Evolutionary conservation across 208 protist genomes (phyloP).

Genomic region (Vickermania ingenoplastis): DNA sequence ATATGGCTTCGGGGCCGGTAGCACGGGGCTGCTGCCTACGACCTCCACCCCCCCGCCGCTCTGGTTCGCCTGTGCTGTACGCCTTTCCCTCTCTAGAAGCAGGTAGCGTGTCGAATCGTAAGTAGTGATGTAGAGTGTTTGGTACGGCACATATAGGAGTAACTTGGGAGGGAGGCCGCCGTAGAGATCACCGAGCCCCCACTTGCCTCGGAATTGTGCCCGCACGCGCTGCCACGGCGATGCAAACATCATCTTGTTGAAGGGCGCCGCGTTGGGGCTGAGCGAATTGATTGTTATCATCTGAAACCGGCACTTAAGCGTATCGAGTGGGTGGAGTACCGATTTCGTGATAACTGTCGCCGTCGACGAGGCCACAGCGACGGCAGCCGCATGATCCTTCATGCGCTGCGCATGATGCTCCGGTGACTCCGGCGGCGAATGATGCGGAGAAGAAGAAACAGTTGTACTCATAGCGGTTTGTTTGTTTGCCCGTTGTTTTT

Average conservation of each 20-base stretch:
- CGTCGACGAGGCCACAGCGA: conserved; percentile 23
- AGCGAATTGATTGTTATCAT: conserved; percentile 3
- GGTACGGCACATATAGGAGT: conserved; percentile 66
- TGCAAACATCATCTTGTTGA: background rate
- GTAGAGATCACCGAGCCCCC: conserved; percentile 54
- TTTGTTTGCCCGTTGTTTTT: no score
- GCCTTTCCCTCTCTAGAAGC: conserved; percentile 8
- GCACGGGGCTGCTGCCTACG: no score
- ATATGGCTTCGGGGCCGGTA: conserved; percentile 11
- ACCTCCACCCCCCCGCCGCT: background rate
- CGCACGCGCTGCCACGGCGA: background rate
- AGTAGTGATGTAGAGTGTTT: conserved; percentile 55
- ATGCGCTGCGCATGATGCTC: background rate
- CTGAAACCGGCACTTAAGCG: conserved; percentile 74
- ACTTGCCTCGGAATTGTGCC: conserved; percentile 41
- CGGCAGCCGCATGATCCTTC: conserved; percentile 6
- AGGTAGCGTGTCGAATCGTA: conserved; percentile 31
- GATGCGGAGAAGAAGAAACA: no score
- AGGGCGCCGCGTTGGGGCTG: background rate
- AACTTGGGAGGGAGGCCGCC: conserved; percentile 66
- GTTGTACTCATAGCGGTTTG: no score
- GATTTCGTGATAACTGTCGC: conserved; percentile 61
- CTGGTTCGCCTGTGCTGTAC: background rate
- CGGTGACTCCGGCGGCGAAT: background rate
- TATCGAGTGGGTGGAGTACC: conserved; percentile 73